Conservation (phyloP, 768 basidiomycete genomes). For the Pholiota molesta region DNA sequence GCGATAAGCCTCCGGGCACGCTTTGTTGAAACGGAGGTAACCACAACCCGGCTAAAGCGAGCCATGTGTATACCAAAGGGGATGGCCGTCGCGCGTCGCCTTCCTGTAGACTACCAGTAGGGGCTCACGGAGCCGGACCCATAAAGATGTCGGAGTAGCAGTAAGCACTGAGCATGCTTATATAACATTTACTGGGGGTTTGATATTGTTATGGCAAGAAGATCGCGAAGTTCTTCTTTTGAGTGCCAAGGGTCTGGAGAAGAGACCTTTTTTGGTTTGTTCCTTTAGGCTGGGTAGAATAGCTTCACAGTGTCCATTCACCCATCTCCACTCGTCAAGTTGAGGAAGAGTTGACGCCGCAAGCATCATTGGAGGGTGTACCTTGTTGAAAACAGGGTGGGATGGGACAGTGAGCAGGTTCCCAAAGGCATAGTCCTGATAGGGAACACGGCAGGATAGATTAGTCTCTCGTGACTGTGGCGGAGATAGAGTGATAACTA, state of each 20-base stretch:
- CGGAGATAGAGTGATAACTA: slow-evolving; percentile 53
- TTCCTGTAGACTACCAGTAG: neutral
- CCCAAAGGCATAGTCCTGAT: slow-evolving; percentile 58
- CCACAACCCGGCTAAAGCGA: too few species aligned
- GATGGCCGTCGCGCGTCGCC: neutral
- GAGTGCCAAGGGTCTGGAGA: slow-evolving; percentile 5
- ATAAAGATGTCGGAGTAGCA: neutral
- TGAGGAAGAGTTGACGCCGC: slow-evolving; percentile 26
- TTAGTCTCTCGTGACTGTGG: slow-evolving; percentile 33
- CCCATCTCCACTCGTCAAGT: slow-evolving; percentile 48
- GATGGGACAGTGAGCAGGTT: slow-evolving; percentile 51
- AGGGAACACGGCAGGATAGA: slow-evolving; percentile 49
- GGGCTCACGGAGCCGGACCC: too few species aligned
- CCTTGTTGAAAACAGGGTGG: slow-evolving; percentile 46
- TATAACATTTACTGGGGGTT: neutral
- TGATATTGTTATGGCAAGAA: neutral
- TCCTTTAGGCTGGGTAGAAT: slow-evolving; percentile 49
- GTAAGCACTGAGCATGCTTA: neutral
- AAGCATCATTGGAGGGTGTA: slow-evolving; percentile 45
- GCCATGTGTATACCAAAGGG: neutral
- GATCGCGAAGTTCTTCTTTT: neutral
- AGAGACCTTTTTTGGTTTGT: slow-evolving; percentile 35
- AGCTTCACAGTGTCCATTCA: slow-evolving; percentile 57
- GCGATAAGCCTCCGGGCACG: neutral
- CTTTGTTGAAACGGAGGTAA: too few species aligned